Percentiles rank a stretch among this genome's conserved stretches.
These are phyloP conservation scores for Leccinum variicolor DNA, from an alignment of 768 basidiomycete species.

Conservation along the genomic window DNA sequence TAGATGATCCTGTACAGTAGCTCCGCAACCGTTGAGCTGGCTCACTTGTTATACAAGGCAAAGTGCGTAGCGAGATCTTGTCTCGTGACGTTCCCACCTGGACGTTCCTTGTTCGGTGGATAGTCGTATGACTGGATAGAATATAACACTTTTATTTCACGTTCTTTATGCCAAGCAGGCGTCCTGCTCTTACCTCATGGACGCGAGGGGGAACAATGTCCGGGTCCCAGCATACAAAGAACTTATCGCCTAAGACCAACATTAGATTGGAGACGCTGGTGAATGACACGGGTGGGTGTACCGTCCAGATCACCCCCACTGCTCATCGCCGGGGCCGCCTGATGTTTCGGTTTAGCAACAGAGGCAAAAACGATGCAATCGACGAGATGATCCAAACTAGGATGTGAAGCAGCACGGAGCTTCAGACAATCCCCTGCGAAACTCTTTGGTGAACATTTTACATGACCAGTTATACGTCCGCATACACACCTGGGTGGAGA, in stretches of 20 bases:
- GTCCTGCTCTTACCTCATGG: conserved; percentile 41
- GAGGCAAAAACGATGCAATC: conserved; percentile 70
- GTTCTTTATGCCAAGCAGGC: too few relatives aligned
- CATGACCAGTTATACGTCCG: not conserved
- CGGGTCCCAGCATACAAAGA: conserved; percentile 67
- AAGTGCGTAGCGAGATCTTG: conserved; percentile 63
- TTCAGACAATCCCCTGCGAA: conserved; percentile 59
- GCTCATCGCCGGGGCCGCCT: conserved; percentile 66
- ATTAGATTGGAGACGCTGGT: not conserved
- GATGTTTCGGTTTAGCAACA: conserved; percentile 51
- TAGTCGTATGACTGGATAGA: conserved; percentile 58
- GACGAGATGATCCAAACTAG: conserved; percentile 50
- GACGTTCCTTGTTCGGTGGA: conserved; percentile 56
- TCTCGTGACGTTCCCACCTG: conserved; percentile 45
- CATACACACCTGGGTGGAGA: conserved; percentile 53
- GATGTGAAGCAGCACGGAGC: conserved; percentile 53
- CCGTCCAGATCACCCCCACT: conserved; percentile 67
- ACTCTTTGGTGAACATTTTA: not conserved
- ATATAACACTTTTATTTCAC: not conserved
- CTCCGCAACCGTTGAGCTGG: not conserved
- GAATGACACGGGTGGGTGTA: conserved; percentile 11
- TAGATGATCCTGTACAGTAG: not conserved
- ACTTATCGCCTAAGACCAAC: conserved; percentile 51
- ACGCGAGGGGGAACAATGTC: conserved; percentile 56
- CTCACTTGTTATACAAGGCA: conserved; percentile 60